Percentiles rank a stretch among this genome's conserved stretches.
phyloP scores from a whole-genome alignment of 164 flowering plant genomes.

The Chimonanthus praecox region DNA sequence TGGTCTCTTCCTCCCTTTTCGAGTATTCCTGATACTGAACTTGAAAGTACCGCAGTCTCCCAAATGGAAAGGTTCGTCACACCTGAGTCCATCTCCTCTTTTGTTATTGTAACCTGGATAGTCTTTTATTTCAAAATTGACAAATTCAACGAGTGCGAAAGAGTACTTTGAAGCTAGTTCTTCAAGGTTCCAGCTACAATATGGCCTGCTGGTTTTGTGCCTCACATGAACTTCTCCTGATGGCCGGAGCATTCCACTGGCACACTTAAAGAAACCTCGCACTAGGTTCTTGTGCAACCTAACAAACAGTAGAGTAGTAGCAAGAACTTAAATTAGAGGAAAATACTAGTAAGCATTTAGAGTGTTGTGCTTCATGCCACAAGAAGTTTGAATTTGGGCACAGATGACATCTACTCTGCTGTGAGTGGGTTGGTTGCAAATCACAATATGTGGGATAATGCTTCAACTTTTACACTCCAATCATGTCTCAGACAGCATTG shows the following conservation, averaged over 20 bases:
- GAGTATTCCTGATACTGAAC: conserved; percentile 10
- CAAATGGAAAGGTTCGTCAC: conserved; percentile 28
- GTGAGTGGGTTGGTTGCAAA: too few relatives aligned
- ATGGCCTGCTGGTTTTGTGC: conserved; percentile 49
- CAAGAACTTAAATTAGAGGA: neutral
- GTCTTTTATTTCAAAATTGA: conserved; percentile 25
- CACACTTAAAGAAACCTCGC: conserved; percentile 35
- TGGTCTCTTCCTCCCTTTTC: neutral
- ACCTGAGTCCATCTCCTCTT: conserved; percentile 28
- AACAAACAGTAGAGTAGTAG: neutral
- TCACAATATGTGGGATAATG: too few relatives aligned
- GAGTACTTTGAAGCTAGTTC: conserved; percentile 29
- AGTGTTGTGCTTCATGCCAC: too few relatives aligned
- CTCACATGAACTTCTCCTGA: conserved; percentile 57
- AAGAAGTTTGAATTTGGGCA: too few relatives aligned
- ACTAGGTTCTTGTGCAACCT: conserved; percentile 42
- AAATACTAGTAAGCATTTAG: too few relatives aligned
- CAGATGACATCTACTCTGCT: too few relatives aligned
- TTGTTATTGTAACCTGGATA: conserved; percentile 44
- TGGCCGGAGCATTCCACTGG: conserved; percentile 40
- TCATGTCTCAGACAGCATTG: too few relatives aligned
- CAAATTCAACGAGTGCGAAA: conserved; percentile 24
- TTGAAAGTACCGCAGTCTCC: conserved; percentile 42
- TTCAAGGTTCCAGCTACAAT: conserved; percentile 38
- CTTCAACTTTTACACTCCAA: too few relatives aligned